phyloP scores from a whole-genome alignment of 176 grass and related monocot genomes.

The Hordeum marinum region DNA sequence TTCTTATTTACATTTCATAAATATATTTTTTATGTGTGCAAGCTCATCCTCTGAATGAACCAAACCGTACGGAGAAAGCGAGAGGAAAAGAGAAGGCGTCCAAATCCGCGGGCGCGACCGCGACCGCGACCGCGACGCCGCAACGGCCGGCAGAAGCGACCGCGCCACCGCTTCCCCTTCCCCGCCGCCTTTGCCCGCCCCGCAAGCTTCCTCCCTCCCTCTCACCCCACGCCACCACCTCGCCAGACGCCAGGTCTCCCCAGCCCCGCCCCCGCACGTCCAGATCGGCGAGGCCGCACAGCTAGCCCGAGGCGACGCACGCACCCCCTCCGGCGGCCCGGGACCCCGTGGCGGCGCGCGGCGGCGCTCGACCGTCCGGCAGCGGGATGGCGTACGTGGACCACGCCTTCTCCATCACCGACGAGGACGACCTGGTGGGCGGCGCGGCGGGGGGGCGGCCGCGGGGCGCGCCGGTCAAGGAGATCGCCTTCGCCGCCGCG shows the following conservation, averaged over 20 bases:
- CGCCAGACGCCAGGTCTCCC: background rate
- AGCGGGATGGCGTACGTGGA: constrained; percentile 89
- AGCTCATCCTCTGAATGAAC: too few relatives aligned
- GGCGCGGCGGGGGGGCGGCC: constrained; percentile 34
- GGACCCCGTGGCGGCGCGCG: background rate
- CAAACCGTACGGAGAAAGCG: background rate
- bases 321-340: background rate
- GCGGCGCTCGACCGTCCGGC: background rate
- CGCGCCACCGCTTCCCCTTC: constrained; percentile 18
- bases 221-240: background rate
- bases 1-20: too few relatives aligned
- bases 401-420: constrained; percentile 95
- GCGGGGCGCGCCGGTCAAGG: constrained; percentile 76
- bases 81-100: background rate
- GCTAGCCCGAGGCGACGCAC: background rate
- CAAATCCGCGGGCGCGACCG: too few relatives aligned
- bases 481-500: constrained; percentile 81
- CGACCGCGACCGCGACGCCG: background rate
- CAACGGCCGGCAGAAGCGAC: constrained; percentile 24
- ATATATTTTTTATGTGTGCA: too few relatives aligned
- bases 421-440: constrained; percentile 83
- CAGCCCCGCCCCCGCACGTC: background rate
- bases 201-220: constrained; percentile 35
- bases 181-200: constrained; percentile 32
- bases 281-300: background rate